Base-by-base conservation (phyloP, 768 basidiomycete species). In the Russula ochroleuca region DNA sequence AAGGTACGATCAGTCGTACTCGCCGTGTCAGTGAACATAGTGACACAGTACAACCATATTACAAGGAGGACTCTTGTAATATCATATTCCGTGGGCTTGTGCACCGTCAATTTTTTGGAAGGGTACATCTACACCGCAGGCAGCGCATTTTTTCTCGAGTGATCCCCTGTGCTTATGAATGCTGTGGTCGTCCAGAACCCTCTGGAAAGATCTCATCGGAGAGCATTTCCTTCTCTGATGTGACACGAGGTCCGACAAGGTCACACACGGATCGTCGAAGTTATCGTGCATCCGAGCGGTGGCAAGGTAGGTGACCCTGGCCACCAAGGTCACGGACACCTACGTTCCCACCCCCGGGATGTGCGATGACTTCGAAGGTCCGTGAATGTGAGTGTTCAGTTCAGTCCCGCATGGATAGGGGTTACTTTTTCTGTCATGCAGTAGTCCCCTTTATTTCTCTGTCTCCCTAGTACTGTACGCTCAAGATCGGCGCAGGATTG, bases 381-480 rank as follows among this genome's bases (percentile, higher is more conserved):
- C 28, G 2, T 28, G 28, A 28, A 28, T 28, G 2, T 28, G 28
- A 28, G 28, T 5, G 28, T 28, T 28, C 2, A 28, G 28, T 28
- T 28, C 28, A 5, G 28, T 28, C 28, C 28, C 5, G 28, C 28
- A 2, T 5, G 28, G 28, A 28, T 28, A 5, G 28, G 28, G 28
- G 2, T 5, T 28, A 28, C 28, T 28, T 28, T 28, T 28, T 28
- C 28, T 28, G 28, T 28, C n/a, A 28, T 28, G 28, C 28, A 28
- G 28, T 28, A 28, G 28, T 28, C 28, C 28, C 28, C 28, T 28
- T 28, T 28, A 2, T 28, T 91, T 93, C 92, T 72, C 92, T 89
- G 90, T 92, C 15, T 93, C 90, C 77, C 81, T 93, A 2, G 28
- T 28, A 28, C 28, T 48, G 77, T 92, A 50, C 87, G 87, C 62